A percentile compares a stretch with the other conserved stretches of the same genome.
Conservation (phyloP, 495 filamentous ascomycete species). For the Annulohypoxylon stygium region DNA sequence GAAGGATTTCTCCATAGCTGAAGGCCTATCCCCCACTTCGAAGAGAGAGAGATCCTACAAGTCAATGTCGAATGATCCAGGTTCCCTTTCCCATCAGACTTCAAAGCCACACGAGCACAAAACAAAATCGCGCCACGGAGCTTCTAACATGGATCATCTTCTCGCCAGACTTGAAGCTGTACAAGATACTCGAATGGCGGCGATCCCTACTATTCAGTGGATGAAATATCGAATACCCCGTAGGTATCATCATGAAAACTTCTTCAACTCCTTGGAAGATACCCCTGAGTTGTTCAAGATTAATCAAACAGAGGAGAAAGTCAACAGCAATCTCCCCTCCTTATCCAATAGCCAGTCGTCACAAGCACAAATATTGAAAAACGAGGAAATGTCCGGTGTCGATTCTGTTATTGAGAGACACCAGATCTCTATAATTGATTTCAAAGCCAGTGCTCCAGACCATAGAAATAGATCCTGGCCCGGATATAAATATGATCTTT, state of each 20-base stretch:
- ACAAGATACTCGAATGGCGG: not conserved
- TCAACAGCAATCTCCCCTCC: not conserved
- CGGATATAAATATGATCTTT: conserved; percentile 1
- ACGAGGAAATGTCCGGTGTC: not conserved
- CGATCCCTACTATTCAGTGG: conserved; percentile 16
- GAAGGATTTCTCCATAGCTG: conserved; percentile 7
- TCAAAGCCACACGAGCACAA: not conserved
- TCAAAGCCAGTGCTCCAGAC: conserved; percentile 13
- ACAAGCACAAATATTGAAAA: too few relatives aligned
- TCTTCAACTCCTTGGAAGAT: conserved; percentile 29
- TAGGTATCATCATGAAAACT: conserved; percentile 25
- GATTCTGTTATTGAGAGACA: not conserved
- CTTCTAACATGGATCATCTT: not conserved
- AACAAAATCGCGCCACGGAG: not conserved
- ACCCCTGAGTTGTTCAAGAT: conserved; percentile 17
- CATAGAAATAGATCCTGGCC: conserved; percentile 6
- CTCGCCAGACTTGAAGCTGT: not conserved
- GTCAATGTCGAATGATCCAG: too few relatives aligned
- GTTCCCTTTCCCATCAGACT: not conserved
- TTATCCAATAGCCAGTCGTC: not conserved
- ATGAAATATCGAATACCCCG: conserved; percentile 16
- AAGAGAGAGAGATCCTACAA: too few relatives aligned
- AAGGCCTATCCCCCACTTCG: too few relatives aligned
- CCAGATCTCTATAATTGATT: conserved; percentile 5
- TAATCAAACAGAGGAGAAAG: not conserved